Evolutionary conservation across 129 eudicot genomes (phyloP), one percentile per base, ranked within the genome.

Genomic region (Oenanthe sinensis): DNA sequence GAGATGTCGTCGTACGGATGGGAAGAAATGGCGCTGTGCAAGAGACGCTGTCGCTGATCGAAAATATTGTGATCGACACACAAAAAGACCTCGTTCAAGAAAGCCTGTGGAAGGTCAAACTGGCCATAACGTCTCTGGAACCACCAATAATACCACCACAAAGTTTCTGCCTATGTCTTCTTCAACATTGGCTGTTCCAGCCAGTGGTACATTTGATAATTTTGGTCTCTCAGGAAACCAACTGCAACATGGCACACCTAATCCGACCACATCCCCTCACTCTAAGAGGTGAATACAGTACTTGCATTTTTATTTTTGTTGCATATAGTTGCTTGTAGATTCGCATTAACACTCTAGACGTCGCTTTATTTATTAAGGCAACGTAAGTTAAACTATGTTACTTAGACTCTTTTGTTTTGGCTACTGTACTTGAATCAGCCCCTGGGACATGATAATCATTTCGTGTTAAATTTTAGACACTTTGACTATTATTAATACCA

Each of bases 71-170:
- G 98, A 94, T 75, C 88, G 92, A 80, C 98, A 94, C 52, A 86
- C 91, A 81, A 94, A 94, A 86, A 78, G 96, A 79, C 93, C 91
- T 76, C 98, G 98, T 94, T 94, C 98, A 94, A 94, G 98, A 94
- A 94, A 94, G 98, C 98, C 96, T 89, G 98, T 94, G 98, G 98
- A 91, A 91, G 92, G 92, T 76, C 94, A 86, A 83, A 20, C 87
- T 63, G 88, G 92, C 90, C 86, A 91, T 83, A 77, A 91, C 84
- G 88, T 79, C 87, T 48, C 88, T 71, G 78, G 77, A 55, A 13
- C 86, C 67, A 43, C 86, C 54, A 75, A 55, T 16, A 77, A 55
- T 16, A 77, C 78, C 71, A 65, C 85, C 30, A 65, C 81, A 37
- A 86, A 79, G 74, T 68, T 80, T 47, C 13, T 76, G 70, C 78